These are phyloP conservation scores for Erythrobasidium hasegawianum DNA, from an alignment of 1,284 basidiomycete species.

Conservation along the genomic window DNA sequence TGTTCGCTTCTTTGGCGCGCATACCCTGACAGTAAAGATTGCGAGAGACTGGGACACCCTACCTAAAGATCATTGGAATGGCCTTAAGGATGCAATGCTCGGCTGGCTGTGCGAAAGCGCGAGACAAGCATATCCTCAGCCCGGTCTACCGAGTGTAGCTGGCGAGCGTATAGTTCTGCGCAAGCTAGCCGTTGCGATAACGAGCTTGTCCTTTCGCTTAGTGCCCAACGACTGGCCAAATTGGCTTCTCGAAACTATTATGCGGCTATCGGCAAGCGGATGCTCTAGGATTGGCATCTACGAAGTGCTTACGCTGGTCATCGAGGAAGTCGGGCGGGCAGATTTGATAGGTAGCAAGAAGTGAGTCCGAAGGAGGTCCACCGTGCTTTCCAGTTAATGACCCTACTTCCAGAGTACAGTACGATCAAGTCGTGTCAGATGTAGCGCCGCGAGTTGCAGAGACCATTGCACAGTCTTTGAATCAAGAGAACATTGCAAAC, in stretches of 20 bases:
- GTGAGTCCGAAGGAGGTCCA: no score
- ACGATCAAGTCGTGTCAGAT: constrained; percentile 37
- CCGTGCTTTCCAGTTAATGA: no score
- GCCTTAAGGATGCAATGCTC: constrained; percentile 41
- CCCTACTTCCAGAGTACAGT: constrained; percentile 24
- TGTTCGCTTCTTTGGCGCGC: constrained; percentile 45
- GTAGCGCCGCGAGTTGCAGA: constrained; percentile 19
- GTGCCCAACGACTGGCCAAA: constrained; percentile 39
- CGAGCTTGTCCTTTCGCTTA: constrained; percentile 32
- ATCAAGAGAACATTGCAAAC: constrained; percentile 34
- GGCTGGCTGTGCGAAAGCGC: constrained; percentile 41
- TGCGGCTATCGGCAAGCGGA: constrained; percentile 38
- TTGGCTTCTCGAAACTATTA: constrained; percentile 44
- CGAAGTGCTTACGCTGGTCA: constrained; percentile 41
- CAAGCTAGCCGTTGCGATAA: constrained; percentile 42
- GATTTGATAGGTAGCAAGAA: constrained; percentile 42
- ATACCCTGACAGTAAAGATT: constrained; percentile 43
- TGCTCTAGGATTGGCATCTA: constrained; percentile 38
- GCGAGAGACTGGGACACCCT: constrained; percentile 39
- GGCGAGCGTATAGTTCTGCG: constrained; percentile 43
- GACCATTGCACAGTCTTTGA: constrained; percentile 38
- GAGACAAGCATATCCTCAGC: constrained; percentile 32
- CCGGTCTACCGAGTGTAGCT: background rate
- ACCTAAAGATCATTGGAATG: constrained; percentile 20
- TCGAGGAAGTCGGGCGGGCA: constrained; percentile 44